Conservation (phyloP, 2,329 filamentous ascomycete species). For the Domatiomyces globalis region DNA sequence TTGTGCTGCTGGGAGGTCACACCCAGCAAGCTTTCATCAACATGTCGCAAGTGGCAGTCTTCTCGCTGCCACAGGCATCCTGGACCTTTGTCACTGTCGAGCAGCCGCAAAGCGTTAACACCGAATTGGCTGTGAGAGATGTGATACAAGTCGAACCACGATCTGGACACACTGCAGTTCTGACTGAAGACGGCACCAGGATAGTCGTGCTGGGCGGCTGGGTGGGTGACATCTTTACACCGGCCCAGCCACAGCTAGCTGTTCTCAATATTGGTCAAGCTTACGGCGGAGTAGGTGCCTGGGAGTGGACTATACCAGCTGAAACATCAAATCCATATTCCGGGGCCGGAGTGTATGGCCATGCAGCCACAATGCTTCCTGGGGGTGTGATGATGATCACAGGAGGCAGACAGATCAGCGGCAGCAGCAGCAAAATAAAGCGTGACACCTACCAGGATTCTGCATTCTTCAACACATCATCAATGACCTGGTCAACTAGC, state of each 20-base stretch:
- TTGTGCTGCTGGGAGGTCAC: conserved; percentile 73
- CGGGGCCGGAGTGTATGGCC: conserved; percentile 43
- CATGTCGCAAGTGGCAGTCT: conserved; percentile 80
- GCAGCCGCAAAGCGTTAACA: conserved; percentile 29
- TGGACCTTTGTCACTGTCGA: conserved; percentile 71
- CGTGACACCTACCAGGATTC: conserved; percentile 28
- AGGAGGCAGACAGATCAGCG: conserved; percentile 42
- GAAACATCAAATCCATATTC: conserved; percentile 27
- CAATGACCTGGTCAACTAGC: conserved; percentile 42
- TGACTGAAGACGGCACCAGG: conserved; percentile 63
- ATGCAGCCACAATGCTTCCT: conserved; percentile 47
- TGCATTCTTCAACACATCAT: conserved; percentile 46
- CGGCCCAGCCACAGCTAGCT: conserved; percentile 69
- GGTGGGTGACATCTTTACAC: conserved; percentile 65
- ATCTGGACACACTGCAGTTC: conserved; percentile 74
- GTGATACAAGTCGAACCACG: conserved; percentile 53
- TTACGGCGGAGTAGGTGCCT: conserved; percentile 42
- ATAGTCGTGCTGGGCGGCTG: conserved; percentile 77
- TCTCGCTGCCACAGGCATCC: conserved; percentile 68
- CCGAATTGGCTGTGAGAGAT: conserved; percentile 34
- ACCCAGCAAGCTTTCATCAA: conserved; percentile 76
- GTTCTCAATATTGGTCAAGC: conserved; percentile 61
- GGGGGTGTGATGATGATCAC: conserved; percentile 48
- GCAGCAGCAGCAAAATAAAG: conserved; percentile 23
- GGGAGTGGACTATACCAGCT: conserved; percentile 31